Evolutionary conservation across 257 asterid genomes (phyloP).

Genomic region (Scutellaria baicalensis): DNA sequence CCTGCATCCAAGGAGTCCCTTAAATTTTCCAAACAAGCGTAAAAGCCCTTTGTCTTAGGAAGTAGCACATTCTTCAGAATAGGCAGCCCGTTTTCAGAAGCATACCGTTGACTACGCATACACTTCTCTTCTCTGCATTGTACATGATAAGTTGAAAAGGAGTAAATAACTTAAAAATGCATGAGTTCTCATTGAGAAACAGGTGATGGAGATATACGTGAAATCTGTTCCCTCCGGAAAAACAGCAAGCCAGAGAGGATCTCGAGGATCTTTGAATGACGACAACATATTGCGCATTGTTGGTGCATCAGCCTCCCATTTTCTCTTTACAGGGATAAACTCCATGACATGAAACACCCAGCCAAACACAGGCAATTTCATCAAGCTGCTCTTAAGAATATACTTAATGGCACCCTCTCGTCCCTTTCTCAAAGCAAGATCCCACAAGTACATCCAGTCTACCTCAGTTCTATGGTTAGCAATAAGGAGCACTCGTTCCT

Average conservation of each 20-base stretch:
- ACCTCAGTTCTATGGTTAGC: constrained; percentile 93
- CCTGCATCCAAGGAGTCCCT: constrained; percentile 87
- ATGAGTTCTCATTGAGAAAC: not conserved
- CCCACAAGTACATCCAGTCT: constrained; percentile 98
- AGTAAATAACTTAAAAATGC: not conserved
- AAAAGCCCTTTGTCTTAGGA: constrained; percentile 83
- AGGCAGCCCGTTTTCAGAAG: constrained; percentile 76
- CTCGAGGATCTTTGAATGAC: constrained; percentile 46
- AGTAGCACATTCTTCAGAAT: constrained; percentile 71
- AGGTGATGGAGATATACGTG: constrained; percentile 41
- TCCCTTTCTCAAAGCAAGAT: constrained; percentile 77
- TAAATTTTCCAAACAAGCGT: constrained; percentile 59
- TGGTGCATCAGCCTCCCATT: constrained; percentile 77
- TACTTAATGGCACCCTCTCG: constrained; percentile 63
- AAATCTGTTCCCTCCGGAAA: constrained; percentile 97
- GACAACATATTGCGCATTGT: constrained; percentile 49
- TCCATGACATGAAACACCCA: constrained; percentile 85
- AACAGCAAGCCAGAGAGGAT: constrained; percentile 86
- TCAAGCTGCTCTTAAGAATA: constrained; percentile 78
- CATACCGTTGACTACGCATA: constrained; percentile 63
- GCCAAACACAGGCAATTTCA: constrained; percentile 83
- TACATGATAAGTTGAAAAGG: not conserved
- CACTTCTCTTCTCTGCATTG: constrained; percentile 79
- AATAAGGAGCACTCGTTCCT: constrained; percentile 61
- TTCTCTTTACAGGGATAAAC: constrained; percentile 84